A percentile compares a stretch with the other conserved stretches of the same genome.
Conservation (phyloP, 768 basidiomycete species). For the Austroboletus eburneus region DNA sequence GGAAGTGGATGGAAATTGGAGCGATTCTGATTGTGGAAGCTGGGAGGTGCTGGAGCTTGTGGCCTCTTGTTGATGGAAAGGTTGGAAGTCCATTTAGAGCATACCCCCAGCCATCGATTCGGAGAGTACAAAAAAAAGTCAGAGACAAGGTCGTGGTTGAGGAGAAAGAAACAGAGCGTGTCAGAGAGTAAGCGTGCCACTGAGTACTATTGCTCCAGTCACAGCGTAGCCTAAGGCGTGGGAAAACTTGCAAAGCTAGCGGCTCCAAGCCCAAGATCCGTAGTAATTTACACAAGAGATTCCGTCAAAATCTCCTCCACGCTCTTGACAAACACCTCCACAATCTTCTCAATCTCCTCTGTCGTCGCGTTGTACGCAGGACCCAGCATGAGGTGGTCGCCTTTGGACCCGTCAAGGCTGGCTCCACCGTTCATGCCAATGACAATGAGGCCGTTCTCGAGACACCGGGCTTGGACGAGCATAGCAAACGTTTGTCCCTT, state of each 20-base stretch:
- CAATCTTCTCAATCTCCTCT: constrained; percentile 67
- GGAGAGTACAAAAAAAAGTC: constrained; percentile 14
- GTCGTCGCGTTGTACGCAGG: constrained; percentile 78
- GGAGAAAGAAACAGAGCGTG: constrained; percentile 22
- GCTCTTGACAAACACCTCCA: constrained; percentile 57
- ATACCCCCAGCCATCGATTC: constrained; percentile 84
- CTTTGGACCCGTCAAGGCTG: constrained; percentile 63
- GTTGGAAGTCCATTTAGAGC: constrained; percentile 91
- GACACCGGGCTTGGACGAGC: constrained; percentile 63
- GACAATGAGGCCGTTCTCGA: constrained; percentile 62
- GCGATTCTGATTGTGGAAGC: constrained; percentile 39
- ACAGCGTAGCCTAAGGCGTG: constrained; percentile 28
- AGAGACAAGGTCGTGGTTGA: constrained; percentile 23
- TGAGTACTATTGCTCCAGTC: constrained; percentile 22
- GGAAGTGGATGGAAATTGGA: constrained; percentile 34
- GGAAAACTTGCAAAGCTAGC: constrained; percentile 20
- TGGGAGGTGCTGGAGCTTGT: constrained; percentile 51
- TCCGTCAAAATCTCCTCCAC: constrained; percentile 60
- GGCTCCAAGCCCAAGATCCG: not conserved
- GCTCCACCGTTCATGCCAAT: constrained; percentile 75
- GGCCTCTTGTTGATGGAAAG: constrained; percentile 66
- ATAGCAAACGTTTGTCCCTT: constrained; percentile 57
- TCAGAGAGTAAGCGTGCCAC: constrained; percentile 16
- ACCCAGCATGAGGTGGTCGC: constrained; percentile 69
- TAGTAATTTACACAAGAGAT: constrained; percentile 12